These are phyloP conservation scores for Hemileccinum impolitum DNA, from an alignment of 768 basidiomycete genomes.

Conservation along the genomic window DNA sequence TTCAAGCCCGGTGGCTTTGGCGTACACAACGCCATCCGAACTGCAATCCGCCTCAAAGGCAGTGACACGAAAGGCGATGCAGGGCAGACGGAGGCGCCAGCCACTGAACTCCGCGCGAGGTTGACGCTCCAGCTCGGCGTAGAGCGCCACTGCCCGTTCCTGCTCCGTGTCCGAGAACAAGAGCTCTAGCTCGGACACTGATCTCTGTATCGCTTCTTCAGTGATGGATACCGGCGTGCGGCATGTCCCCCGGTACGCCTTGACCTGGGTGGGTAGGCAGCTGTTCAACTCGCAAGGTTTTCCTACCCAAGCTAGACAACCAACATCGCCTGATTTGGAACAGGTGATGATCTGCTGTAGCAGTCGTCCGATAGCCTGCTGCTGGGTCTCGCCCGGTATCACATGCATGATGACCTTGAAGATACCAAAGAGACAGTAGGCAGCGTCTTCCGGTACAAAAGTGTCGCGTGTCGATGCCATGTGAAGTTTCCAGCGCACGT, in stretches of 20 bases:
- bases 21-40: not conserved
- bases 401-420: not conserved
- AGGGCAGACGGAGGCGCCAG: no score
- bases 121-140: not conserved
- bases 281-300: no score
- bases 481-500: slow-evolving; percentile 6
- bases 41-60: not conserved
- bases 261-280: not conserved
- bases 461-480: slow-evolving; percentile 6
- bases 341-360: not conserved
- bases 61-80: not conserved
- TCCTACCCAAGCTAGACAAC: no score
- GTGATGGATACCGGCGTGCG: not conserved
- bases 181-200: not conserved
- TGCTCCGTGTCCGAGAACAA: not conserved
- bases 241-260: not conserved
- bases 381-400: slow-evolving; percentile 1
- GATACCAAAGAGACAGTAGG: slow-evolving; percentile 7
- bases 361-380: slow-evolving; percentile 3
- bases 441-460: not conserved
- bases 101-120: not conserved
- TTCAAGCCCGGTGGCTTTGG: not conserved
- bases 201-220: not conserved
- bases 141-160: not conserved
- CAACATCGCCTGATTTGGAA: not conserved